Base-by-base conservation (phyloP, 2,329 filamentous ascomycete species). In the Xylariales sp. region DNA sequence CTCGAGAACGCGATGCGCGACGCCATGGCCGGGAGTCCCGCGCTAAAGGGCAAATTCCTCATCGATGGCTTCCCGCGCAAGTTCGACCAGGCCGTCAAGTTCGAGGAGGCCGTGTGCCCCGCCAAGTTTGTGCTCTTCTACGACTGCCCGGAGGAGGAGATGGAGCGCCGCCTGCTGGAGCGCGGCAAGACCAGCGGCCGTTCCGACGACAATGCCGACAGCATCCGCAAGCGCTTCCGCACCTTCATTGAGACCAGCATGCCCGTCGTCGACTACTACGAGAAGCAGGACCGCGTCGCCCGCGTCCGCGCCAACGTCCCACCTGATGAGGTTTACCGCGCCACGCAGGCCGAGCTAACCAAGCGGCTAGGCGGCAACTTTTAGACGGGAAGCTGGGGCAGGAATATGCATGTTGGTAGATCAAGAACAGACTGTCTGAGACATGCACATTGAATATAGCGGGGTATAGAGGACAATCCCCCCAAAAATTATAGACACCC, bases 191-290 rank as follows among this genome's bases (percentile, higher is more conserved):
- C 95, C 16, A 94, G 91, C 77, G 96, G 96, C 49, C 87, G 96
- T 71, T 85, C 91, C 58, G 96, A 99, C 81, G 96, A 99, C 83
- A 99, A 99, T 79, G 91, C 90, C 64, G 96, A 97, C 82, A 94
- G 90, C 77, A 99, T 98, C 80, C 91, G 92, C 84, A 99, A 99
- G 90, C 89, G 96, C 65, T 99, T 99, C 86, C 90, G 89, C 78
- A 94, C 91, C 3, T 99, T 98, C 78, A 84, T 97, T 75, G 94
- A 98, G 82, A 97, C 94, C 1, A 97, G 93, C 82, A 97, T 98
- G 95, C 96, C 96, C 32, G 96, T 98, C 54, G 93, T 99, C 62
- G 87, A 97, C 74, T 89, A 93, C 79, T 98, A 92, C 80, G 90
- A 91, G 77, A 84, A 85, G 75, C 85, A 94, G 81, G 89, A 88